Base-by-base conservation (phyloP, 192 early-diverging fungal species). In the Entophlyctis luteolus region DNA sequence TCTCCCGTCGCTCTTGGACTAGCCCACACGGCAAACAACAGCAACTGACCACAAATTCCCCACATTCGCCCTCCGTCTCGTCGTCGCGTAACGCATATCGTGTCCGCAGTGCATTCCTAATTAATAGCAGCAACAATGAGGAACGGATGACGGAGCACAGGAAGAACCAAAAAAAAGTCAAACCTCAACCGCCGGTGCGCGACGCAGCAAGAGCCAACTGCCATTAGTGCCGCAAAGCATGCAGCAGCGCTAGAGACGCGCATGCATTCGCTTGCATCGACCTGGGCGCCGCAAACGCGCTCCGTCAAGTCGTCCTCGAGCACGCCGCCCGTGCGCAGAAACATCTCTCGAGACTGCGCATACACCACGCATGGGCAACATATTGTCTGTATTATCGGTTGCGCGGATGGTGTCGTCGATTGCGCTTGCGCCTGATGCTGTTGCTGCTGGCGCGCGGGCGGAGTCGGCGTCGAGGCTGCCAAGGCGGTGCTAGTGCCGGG, bases 1-100 rank as follows among this genome's bases (percentile, higher is more conserved):
- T 60, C 58, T 60, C 58, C 29, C 58, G n/a, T 8, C 58, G 58
- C 28, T 60, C 58, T 27, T 60, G 58, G n/a, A 60, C 20, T 1
- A 60, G 27, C 39, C 39, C 12, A 29, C 58, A 60, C 14, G 38
- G 36, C 35, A 60, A 23, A 29, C 58, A 60, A 45, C 16, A 60
- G 20, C 18, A 16, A 45, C 22, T 28, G 0, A 60, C 6, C 58
- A 60, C 29, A 12, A 18, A 60, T 28, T 60, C 58, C 22, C 37
- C 58, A 46, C 58, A 60, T 29, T 60, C 37, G 20, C 58, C 58
- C 10, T 46, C 58, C 5, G 10, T 45, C 1, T 45, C 58, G 8
- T 16, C 20, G 12, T 8, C 39, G 5, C 18, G 36, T 22, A 60
- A 45, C 16, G 38, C 18, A 27, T 60, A 60, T 16, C 58, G 10